Base-by-base conservation (phyloP, 441 rosid genomes). In the Arabidopsis lyrata region DNA sequence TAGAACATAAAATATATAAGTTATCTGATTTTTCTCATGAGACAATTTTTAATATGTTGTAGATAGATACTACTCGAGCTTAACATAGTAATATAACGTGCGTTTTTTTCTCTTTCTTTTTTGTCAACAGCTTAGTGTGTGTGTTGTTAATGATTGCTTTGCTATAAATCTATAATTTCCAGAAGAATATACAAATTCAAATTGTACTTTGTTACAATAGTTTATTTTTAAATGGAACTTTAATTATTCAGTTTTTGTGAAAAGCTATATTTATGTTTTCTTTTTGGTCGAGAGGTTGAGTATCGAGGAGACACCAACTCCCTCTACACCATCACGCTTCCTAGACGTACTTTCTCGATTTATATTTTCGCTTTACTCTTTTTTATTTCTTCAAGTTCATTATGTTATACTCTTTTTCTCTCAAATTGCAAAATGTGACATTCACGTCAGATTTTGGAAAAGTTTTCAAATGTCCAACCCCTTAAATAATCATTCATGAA, bases 291-390 rank as follows among this genome's bases (percentile, higher is more conserved):
- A 38, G 49, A 65, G 59, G 52, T 73, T 60, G 52, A 57, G 65
- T 22, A 73, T 63, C 45, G 58, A 73, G 71, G 56, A 55, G 66
- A 65, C 66, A 73, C 50, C 66, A 65, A 32, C 39, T 54, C 64
- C 63, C 9, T 53, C 45, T 42, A 35, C 39, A 47, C 68, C 44
- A 52, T 60, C 75, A 71, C 63, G 76, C 76, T 62, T 50, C 15
- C 18, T 50, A 41, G 55, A 72, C 69, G 62, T 61, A 72, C 69
- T 72, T 62, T 63, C 61, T 72, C 10, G n/a, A 39, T 35, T 38
- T 14, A 36, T 14, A 36, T 36, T 36, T 42, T 64, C 34, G 35
- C 50, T 73, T 64, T 73, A 53, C 45, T 65, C 52, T 45, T 38
- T 53, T 47, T 64, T 15, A 53, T 5, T 50, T 44, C 49, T 69